A percentile compares a stretch with the other conserved stretches of the same genome.
These are phyloP conservation scores for Gossypium anomalum DNA, from an alignment of 345 rosid species.

Conservation along the genomic window DNA sequence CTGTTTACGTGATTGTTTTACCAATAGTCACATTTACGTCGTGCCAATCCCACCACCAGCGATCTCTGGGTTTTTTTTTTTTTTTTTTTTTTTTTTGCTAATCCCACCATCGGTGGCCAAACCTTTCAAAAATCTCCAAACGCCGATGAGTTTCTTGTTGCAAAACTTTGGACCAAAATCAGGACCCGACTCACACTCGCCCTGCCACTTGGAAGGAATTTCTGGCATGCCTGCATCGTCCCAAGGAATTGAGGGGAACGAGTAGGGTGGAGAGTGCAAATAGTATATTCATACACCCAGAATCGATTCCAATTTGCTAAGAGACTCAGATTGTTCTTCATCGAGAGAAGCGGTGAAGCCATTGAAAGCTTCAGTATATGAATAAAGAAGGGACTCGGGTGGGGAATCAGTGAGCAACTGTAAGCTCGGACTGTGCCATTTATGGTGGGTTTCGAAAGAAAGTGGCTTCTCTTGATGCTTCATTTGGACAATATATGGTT, in stretches of 20 bases:
- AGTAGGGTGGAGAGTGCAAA: constrained; percentile 75
- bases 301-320: constrained; percentile 42
- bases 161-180: constrained; percentile 49
- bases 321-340: constrained; percentile 41
- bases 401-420: background rate
- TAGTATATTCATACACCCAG: constrained; percentile 61
- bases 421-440: background rate
- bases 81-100: too few relatives aligned
- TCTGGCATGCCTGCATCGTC: constrained; percentile 62
- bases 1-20: too few relatives aligned
- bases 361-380: constrained; percentile 52
- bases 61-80: too few relatives aligned
- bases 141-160: too few relatives aligned
- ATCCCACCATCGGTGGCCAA: too few relatives aligned
- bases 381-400: constrained; percentile 48
- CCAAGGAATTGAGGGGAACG: constrained; percentile 78
- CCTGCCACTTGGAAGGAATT: constrained; percentile 63
- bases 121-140: too few relatives aligned
- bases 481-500: background rate
- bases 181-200: constrained; percentile 59
- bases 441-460: constrained; percentile 47
- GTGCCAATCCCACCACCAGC: too few relatives aligned
- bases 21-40: too few relatives aligned
- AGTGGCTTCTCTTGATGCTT: constrained; percentile 52
- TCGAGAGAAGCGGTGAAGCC: constrained; percentile 74